These are phyloP conservation scores for Candida glucosophila DNA, from an alignment of 1,139 yeast genomes.

Conservation along the genomic window DNA sequence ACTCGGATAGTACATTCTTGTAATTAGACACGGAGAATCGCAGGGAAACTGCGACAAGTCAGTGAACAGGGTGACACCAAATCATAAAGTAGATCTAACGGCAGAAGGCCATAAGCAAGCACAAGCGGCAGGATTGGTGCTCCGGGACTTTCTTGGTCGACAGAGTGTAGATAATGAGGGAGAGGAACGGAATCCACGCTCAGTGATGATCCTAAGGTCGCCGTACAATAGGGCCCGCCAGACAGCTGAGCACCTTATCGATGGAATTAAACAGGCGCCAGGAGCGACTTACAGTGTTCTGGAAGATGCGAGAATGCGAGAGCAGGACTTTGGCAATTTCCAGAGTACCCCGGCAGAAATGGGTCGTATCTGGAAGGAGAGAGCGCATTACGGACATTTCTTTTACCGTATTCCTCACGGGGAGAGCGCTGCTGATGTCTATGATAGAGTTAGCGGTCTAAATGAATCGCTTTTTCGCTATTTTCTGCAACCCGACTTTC, in stretches of 20 bases:
- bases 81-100: slow-evolving; percentile 71
- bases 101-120: slow-evolving; percentile 64
- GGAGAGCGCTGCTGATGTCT: slow-evolving; percentile 93
- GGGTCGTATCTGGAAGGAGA: slow-evolving; percentile 69
- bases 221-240: slow-evolving; percentile 80
- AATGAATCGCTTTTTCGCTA: slow-evolving; percentile 80
- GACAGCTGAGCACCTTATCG: slow-evolving; percentile 61
- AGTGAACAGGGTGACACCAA: slow-evolving; percentile 68
- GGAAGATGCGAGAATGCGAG: slow-evolving; percentile 87
- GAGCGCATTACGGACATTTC: slow-evolving; percentile 87
- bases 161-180: slow-evolving; percentile 25
- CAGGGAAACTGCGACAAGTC: slow-evolving; percentile 81
- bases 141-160: slow-evolving; percentile 44
- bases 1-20: slow-evolving; percentile 48
- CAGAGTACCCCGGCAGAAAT: slow-evolving; percentile 72
- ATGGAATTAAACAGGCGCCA: slow-evolving; percentile 45
- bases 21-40: slow-evolving; percentile 86
- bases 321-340: slow-evolving; percentile 91
- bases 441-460: slow-evolving; percentile 82
- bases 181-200: slow-evolving; percentile 15
- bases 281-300: slow-evolving; percentile 46
- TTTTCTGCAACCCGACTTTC: slow-evolving; percentile 59
- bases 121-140: slow-evolving; percentile 51
- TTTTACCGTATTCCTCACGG: slow-evolving; percentile 89
- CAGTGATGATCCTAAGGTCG: slow-evolving; percentile 62